Evolutionary conservation across 2,329 filamentous ascomycete genomes (phyloP).

Genomic region (Orbilia brochopaga): DNA sequence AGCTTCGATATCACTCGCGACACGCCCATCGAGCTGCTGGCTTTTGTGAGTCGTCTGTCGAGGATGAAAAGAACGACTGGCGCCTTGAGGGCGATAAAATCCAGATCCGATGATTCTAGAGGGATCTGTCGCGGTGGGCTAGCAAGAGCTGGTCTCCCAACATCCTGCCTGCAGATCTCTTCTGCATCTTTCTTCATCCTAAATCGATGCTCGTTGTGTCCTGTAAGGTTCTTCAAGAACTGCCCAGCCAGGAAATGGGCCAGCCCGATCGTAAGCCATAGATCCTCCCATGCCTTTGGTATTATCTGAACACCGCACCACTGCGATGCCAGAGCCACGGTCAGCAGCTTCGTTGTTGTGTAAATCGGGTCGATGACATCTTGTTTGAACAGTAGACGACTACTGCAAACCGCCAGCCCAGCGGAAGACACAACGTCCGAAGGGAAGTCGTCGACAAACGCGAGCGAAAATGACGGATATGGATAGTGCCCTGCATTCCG

Average conservation of each 20-base stretch:
- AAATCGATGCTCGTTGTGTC: conserved; percentile 93
- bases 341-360: conserved; percentile 77
- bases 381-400: conserved; percentile 79
- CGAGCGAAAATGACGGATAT: conserved; percentile 88
- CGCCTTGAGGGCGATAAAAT: conserved; percentile 90
- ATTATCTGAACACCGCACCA: conserved; percentile 95
- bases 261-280: conserved; percentile 87
- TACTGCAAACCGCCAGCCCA: conserved; percentile 86
- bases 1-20: conserved; percentile 84
- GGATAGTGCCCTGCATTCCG: conserved; percentile 88
- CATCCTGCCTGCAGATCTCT: conserved; percentile 78
- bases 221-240: conserved; percentile 87
- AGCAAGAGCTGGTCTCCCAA: conserved; percentile 63
- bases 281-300: conserved; percentile 77
- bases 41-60: conserved; percentile 87
- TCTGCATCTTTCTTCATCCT: conserved; percentile 86
- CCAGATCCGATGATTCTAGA: conserved; percentile 81
- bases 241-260: conserved; percentile 94
- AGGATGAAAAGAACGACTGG: conserved; percentile 91
- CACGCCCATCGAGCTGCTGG: conserved; percentile 81
- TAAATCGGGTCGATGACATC: conserved; percentile 85
- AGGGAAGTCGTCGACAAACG: conserved; percentile 88
- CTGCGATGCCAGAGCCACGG: conserved; percentile 84
- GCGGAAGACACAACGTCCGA: conserved; percentile 77
- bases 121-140: conserved; percentile 67